phyloP scores from a whole-genome alignment of 2,329 filamentous ascomycete species.

The Colletotrichum liaoningense region DNA sequence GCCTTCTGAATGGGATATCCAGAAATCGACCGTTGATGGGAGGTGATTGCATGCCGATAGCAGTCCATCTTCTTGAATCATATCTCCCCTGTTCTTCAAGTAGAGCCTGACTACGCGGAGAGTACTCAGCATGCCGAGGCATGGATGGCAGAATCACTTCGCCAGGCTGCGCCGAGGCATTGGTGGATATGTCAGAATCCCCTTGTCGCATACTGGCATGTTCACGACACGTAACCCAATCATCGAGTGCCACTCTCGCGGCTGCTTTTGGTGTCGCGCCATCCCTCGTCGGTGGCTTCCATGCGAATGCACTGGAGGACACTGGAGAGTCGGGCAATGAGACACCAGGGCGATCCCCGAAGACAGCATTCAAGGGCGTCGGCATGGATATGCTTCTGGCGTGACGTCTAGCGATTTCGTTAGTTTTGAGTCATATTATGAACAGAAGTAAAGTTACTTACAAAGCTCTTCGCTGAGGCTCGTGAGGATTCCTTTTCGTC shows the following conservation, averaged over 20 bases:
- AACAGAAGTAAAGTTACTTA: neutral
- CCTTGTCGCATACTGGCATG: neutral
- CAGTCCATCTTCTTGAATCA: conserved; percentile 23
- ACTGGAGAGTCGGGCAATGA: neutral
- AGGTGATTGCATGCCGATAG: conserved; percentile 19
- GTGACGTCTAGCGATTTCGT: neutral
- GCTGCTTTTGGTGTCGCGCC: neutral
- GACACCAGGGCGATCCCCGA: neutral
- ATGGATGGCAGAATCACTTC: conserved; percentile 7
- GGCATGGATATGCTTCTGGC: conserved; percentile 31
- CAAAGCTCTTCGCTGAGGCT: neutral
- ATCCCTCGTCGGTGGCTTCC: conserved; percentile 23
- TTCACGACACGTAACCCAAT: conserved; percentile 14
- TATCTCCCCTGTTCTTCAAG: neutral
- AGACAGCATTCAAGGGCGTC: conserved; percentile 5
- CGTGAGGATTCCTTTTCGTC: conserved; percentile 7
- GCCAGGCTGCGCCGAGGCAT: neutral
- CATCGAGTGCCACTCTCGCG: neutral
- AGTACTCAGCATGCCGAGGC: neutral
- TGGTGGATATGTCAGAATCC: conserved; percentile 20
- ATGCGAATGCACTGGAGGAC: neutral
- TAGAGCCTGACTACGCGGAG: neutral
- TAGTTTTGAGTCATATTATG: neutral
- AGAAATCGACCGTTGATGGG: neutral
- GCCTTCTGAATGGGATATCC: neutral